Conservation (phyloP, 768 basidiomycete species). For the Kwoniella heveanensis region DNA sequence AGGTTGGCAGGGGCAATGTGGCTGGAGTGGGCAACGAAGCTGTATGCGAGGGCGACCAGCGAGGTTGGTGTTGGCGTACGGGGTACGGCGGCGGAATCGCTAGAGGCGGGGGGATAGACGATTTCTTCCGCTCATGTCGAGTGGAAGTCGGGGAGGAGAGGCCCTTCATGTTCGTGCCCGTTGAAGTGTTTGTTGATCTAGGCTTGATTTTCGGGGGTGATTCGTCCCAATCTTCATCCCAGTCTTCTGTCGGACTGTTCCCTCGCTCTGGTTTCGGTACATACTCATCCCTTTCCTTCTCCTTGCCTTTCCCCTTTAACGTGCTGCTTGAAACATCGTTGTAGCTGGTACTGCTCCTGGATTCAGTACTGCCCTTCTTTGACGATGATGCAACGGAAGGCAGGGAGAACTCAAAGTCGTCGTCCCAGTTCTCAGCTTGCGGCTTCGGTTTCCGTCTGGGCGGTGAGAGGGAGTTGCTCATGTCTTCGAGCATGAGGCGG, state of each 20-base stretch:
- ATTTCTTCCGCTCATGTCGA: slow-evolving; percentile 6
- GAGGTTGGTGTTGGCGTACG: slow-evolving; percentile 4
- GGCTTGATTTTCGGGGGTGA: slow-evolving; percentile 24
- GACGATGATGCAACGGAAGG: slow-evolving; percentile 17
- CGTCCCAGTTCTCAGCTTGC: slow-evolving; percentile 50
- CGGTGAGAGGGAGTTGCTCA: slow-evolving; percentile 21
- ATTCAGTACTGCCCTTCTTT: slow-evolving; percentile 1
- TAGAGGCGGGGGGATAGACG: slow-evolving; percentile 24
- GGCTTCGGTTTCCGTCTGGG: slow-evolving; percentile 26
- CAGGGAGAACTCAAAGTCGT: slow-evolving; percentile 46
- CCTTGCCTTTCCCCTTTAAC: not conserved
- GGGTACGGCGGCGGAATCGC: slow-evolving; percentile 12
- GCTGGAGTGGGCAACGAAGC: slow-evolving; percentile 7
- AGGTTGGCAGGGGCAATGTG: slow-evolving; percentile 13
- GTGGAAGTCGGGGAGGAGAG: not conserved
- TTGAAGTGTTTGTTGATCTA: not conserved
- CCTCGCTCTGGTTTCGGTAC: not conserved
- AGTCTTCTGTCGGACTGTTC: slow-evolving; percentile 16
- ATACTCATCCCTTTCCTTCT: slow-evolving; percentile 17
- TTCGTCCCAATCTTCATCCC: slow-evolving; percentile 33
- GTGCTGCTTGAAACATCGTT: not conserved
- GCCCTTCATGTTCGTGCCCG: not conserved
- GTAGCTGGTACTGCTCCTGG: not conserved
- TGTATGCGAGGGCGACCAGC: slow-evolving; percentile 20
- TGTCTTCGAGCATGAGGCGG: slow-evolving; percentile 22